Conservation (phyloP, 2,329 filamentous ascomycete genomes). For the Nigrospora osmanthi region DNA sequence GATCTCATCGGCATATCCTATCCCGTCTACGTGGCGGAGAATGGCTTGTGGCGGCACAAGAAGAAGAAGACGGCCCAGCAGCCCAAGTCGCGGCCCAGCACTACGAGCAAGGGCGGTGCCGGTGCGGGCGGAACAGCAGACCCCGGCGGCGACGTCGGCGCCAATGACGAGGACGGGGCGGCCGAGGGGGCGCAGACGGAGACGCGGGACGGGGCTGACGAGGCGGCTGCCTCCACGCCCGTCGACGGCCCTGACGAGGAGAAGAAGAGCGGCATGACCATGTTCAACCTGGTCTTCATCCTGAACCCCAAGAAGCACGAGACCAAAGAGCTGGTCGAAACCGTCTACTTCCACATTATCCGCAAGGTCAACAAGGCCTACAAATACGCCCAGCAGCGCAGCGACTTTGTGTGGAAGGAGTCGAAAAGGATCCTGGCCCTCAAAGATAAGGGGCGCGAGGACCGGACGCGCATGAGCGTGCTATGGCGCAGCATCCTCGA, state of each 20-base stretch:
- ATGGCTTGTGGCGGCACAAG: constrained; percentile 68
- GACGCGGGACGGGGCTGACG: constrained; percentile 18
- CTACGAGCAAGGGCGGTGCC: constrained; percentile 11
- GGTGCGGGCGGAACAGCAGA: constrained; percentile 11
- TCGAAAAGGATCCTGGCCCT: constrained; percentile 73
- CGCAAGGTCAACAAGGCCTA: constrained; percentile 89
- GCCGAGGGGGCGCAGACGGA: constrained; percentile 16
- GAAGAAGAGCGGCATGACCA: constrained; percentile 71
- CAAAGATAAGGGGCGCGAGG: constrained; percentile 70
- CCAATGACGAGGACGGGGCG: constrained; percentile 1
- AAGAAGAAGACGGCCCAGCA: constrained; percentile 53
- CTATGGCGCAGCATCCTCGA: constrained; percentile 66
- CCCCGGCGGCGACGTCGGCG: background rate
- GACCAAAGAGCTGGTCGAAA: constrained; percentile 66
- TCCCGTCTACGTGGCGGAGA: constrained; percentile 73
- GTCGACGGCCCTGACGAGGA: constrained; percentile 34
- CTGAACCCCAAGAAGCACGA: constrained; percentile 74
- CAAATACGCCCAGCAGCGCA: constrained; percentile 85
- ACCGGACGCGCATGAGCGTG: constrained; percentile 51
- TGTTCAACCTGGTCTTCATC: constrained; percentile 97
- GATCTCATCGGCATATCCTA: constrained; percentile 75
- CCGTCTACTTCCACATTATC: constrained; percentile 76
- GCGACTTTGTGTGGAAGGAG: constrained; percentile 87
- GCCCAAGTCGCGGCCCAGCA: constrained; percentile 16
- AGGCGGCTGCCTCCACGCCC: constrained; percentile 26